Conservation (phyloP, 768 basidiomycete species). For the Hericium coralloides region DNA sequence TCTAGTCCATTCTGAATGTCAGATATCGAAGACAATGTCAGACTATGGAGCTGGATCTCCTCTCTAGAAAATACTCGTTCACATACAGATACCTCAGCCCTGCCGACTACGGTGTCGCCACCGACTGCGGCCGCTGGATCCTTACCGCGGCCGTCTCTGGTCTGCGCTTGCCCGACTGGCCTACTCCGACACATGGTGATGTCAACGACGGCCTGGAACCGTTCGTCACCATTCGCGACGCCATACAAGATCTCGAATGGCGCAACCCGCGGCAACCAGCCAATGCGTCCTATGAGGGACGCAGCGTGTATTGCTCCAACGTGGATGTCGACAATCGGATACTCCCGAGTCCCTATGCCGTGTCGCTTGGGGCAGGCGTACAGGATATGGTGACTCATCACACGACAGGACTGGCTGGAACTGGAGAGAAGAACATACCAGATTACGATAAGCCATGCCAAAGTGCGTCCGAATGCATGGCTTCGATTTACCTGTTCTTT, state of each 20-base stretch:
- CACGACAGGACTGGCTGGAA: not conserved
- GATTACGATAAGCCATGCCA: not conserved
- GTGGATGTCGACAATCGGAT: not conserved
- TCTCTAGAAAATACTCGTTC: not conserved
- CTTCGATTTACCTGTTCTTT: too few species aligned
- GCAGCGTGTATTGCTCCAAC: not conserved
- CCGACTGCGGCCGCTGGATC: not conserved
- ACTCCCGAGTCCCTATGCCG: not conserved
- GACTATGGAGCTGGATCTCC: not conserved
- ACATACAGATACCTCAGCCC: not conserved
- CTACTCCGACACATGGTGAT: not conserved
- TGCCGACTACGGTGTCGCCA: not conserved
- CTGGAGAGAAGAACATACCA: not conserved
- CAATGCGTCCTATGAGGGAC: not conserved
- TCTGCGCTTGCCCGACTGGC: not conserved
- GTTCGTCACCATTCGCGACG: not conserved
- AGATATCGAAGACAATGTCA: not conserved
- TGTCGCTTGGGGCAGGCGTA: not conserved
- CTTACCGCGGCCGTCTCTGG: not conserved
- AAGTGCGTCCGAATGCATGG: not conserved
- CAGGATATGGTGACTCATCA: not conserved
- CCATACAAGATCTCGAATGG: not conserved
- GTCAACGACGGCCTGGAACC: not conserved
- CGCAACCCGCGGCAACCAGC: not conserved
- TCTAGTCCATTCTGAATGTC: not conserved